These are phyloP conservation scores for Leccinellum luteum DNA, from an alignment of 768 basidiomycete genomes.

Conservation along the genomic window DNA sequence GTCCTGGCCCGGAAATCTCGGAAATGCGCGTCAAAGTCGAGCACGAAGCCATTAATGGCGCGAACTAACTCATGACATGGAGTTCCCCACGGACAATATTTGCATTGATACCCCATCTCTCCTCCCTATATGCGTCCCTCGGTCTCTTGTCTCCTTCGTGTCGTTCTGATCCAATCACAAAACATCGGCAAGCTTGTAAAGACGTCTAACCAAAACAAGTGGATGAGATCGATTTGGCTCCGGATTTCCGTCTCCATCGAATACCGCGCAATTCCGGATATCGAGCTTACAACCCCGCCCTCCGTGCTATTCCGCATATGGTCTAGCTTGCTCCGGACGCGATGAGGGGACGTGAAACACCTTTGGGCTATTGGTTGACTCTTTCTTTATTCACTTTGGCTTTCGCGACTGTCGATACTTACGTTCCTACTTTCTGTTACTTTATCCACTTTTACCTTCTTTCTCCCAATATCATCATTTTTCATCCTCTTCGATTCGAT, in stretches of 20 bases:
- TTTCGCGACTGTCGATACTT: constrained; percentile 31
- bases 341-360: constrained; percentile 21
- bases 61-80: constrained; percentile 17
- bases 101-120: constrained; percentile 31
- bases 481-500: constrained; percentile 29
- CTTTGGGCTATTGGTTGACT: constrained; percentile 65
- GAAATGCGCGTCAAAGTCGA: constrained; percentile 46
- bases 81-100: constrained; percentile 26
- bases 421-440: constrained; percentile 22
- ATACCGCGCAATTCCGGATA: constrained; percentile 5
- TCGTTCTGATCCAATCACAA: constrained; percentile 27
- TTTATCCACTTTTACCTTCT: constrained; percentile 31
- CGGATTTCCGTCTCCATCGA: constrained; percentile 32
- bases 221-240: constrained; percentile 48
- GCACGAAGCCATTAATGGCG: constrained; percentile 24
- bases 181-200: constrained; percentile 33
- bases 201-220: constrained; percentile 32
- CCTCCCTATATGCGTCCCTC: constrained; percentile 27
- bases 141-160: constrained; percentile 17
- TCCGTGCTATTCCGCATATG: constrained; percentile 4
- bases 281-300: constrained; percentile 10
- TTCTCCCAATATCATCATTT: constrained; percentile 21
- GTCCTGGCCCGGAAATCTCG: constrained; percentile 29
- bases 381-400: constrained; percentile 48
- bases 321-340: constrained; percentile 1